Conservation (phyloP, 345 rosid species). For the Boechera divaricarpa region DNA sequence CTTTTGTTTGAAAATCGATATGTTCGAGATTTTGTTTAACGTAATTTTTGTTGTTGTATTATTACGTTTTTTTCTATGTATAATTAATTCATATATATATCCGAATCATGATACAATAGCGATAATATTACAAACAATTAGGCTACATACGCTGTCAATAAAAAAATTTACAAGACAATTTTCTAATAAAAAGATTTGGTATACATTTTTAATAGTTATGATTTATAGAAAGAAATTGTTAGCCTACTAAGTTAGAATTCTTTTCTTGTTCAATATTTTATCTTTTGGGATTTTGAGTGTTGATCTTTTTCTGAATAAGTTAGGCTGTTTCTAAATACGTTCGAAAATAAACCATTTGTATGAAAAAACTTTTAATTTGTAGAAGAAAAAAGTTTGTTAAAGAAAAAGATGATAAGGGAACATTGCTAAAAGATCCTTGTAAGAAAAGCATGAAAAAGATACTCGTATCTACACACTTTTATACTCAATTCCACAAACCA, state of each 20-base stretch:
- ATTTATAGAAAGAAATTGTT: background rate
- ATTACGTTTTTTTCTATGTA: background rate
- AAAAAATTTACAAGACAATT: background rate
- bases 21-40: slow-evolving; percentile 30
- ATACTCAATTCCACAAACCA: slow-evolving; percentile 3
- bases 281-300: background rate
- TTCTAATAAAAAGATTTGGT: background rate
- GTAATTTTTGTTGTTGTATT: background rate
- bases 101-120: background rate
- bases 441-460: slow-evolving; percentile 44
- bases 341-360: background rate
- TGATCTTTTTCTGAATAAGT: background rate
- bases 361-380: background rate
- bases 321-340: background rate
- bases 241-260: background rate
- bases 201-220: background rate
- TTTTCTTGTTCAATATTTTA: background rate
- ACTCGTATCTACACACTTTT: slow-evolving; percentile 53
- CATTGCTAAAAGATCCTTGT: slow-evolving; percentile 19
- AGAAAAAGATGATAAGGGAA: slow-evolving; percentile 48
- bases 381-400: slow-evolving; percentile 8
- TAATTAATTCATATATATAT: background rate
- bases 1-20: slow-evolving; percentile 36
- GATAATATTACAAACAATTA: background rate
- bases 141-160: background rate